Percentiles rank a stretch among this genome's conserved stretches.
Evolutionary conservation across 2,329 filamentous ascomycete species (phyloP).

Genomic region (Capronia epimyces): DNA sequence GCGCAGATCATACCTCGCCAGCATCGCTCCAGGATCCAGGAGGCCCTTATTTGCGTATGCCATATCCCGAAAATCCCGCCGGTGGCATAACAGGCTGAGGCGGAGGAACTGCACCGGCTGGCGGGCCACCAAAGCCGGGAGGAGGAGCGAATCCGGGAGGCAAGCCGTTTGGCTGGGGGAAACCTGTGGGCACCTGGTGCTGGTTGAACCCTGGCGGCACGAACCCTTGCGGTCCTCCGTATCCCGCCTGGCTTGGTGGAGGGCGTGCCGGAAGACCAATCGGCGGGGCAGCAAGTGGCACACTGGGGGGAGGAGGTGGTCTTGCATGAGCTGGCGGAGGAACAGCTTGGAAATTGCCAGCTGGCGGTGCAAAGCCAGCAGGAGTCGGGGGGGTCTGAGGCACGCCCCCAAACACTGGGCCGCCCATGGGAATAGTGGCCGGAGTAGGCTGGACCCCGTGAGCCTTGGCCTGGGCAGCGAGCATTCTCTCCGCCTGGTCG

Average conservation of each 20-base stretch:
- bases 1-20: too few species aligned
- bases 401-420: constrained; percentile 34
- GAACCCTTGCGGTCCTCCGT: constrained; percentile 59
- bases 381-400: constrained; percentile 31
- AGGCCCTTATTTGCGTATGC: constrained; percentile 20
- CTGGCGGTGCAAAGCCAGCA: constrained; percentile 41
- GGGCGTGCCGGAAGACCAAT: constrained; percentile 61
- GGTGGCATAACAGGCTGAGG: constrained; percentile 28
- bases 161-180: constrained; percentile 36
- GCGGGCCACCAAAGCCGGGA: constrained; percentile 40
- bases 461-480: constrained; percentile 87
- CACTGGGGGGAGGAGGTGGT: constrained; percentile 55
- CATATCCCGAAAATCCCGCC: constrained; percentile 21
- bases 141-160: constrained; percentile 49
- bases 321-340: constrained; percentile 40
- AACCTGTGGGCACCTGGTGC: constrained; percentile 35
- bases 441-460: constrained; percentile 86
- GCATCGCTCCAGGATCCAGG: not conserved
- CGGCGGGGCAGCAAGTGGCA: constrained; percentile 43
- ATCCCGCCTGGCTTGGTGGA: constrained; percentile 63
- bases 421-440: constrained; percentile 55
- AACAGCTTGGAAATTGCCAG: constrained; percentile 40
- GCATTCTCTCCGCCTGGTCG: constrained; percentile 84
- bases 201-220: constrained; percentile 41
- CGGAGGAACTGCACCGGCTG: constrained; percentile 17